A percentile compares a stretch with the other conserved stretches of the same genome.
These are phyloP conservation scores for Hygrophila difformis DNA, from an alignment of 257 asterid species.

Conservation along the genomic window DNA sequence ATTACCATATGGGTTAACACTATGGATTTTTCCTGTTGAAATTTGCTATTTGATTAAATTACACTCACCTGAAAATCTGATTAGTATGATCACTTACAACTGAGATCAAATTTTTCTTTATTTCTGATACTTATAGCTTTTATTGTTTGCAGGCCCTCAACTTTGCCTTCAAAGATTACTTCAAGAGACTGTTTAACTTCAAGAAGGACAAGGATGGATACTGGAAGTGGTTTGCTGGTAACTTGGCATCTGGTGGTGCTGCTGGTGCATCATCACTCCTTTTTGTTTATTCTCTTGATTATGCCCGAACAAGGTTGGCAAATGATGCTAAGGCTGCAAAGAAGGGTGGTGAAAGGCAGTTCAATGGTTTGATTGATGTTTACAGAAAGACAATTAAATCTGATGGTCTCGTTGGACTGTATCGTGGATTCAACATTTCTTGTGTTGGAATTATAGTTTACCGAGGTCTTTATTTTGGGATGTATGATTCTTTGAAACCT, in stretches of 20 bases:
- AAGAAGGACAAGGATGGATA: slow-evolving; percentile 64
- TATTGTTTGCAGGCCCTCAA: slow-evolving; percentile 52
- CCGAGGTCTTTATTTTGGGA: slow-evolving; percentile 78
- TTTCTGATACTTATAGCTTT: slow-evolving; percentile 12
- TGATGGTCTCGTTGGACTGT: slow-evolving; percentile 66
- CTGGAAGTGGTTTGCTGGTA: slow-evolving; percentile 79
- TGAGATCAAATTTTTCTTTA: background rate
- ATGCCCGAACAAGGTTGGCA: slow-evolving; percentile 71
- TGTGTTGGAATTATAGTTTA: slow-evolving; percentile 67
- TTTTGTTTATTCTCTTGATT: slow-evolving; percentile 62
- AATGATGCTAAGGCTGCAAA: slow-evolving; percentile 58
- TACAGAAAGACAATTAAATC: slow-evolving; percentile 54
- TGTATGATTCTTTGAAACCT: slow-evolving; percentile 79
- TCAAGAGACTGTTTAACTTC: slow-evolving; percentile 60
- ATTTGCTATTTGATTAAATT: background rate
- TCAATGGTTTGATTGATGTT: slow-evolving; percentile 64
- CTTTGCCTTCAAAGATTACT: slow-evolving; percentile 74
- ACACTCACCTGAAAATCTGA: too few species aligned
- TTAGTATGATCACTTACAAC: background rate
- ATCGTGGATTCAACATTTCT: slow-evolving; percentile 68
- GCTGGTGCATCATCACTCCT: slow-evolving; percentile 69
- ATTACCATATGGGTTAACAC: background rate
- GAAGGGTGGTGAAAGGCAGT: slow-evolving; percentile 74
- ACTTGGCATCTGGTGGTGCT: slow-evolving; percentile 70
- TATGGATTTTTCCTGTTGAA: slow-evolving; percentile 1